Evolutionary conservation across 768 basidiomycete species (phyloP).

Genomic region (Macrolepiota albuminosa): DNA sequence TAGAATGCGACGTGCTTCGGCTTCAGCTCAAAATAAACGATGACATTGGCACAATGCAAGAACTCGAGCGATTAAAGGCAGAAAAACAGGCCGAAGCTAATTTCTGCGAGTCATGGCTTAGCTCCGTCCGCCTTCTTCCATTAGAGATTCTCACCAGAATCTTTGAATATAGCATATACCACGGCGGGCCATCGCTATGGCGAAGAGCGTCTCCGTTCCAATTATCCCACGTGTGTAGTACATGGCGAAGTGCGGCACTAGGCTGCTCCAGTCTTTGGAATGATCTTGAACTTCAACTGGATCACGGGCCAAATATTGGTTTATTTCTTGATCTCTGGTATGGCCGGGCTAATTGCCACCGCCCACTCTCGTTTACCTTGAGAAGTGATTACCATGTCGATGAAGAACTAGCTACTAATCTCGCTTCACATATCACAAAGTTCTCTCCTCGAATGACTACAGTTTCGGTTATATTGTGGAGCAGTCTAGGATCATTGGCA

Average conservation of each 20-base stretch:
- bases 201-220: background rate
- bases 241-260: conserved; percentile 3
- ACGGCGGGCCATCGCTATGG: background rate
- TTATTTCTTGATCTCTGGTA: background rate
- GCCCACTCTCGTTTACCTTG: background rate
- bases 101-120: background rate
- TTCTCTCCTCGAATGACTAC: background rate
- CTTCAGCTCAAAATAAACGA: conserved; percentile 3
- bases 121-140: conserved; percentile 2
- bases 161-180: background rate
- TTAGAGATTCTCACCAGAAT: conserved; percentile 5
- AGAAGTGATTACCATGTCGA: too few relatives aligned
- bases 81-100: background rate
- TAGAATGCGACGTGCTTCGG: background rate
- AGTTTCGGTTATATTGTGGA: background rate
- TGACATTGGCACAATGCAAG: background rate
- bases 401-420: background rate
- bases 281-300: background rate
- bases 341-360: background rate
- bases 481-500: background rate
- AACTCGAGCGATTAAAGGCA: background rate
- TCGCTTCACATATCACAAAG: background rate
- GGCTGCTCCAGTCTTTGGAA: conserved; percentile 2
- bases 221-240: conserved; percentile 3
- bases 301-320: background rate